Conservation (phyloP, 1,284 basidiomycete genomes). For the Trichosporon ovoides region DNA sequence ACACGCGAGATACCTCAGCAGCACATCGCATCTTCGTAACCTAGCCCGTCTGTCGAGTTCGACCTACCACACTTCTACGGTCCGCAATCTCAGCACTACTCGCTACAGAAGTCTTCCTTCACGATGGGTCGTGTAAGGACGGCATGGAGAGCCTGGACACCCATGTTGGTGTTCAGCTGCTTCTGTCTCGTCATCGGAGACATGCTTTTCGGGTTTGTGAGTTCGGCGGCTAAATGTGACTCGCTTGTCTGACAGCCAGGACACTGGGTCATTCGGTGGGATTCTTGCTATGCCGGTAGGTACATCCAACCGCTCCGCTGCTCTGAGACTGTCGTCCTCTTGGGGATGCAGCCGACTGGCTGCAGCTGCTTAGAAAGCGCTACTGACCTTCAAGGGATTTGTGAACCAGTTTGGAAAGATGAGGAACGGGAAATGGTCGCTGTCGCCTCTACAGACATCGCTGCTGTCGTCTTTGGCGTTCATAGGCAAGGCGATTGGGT, state of each 20-base stretch:
- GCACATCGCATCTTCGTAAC: too few relatives aligned
- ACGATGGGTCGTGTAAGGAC: slow-evolving; percentile 13
- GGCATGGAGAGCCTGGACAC: slow-evolving; percentile 6
- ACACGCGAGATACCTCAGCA: too few relatives aligned
- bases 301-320: background rate
- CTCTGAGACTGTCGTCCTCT: background rate
- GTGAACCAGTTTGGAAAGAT: slow-evolving; percentile 17
- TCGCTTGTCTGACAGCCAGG: background rate
- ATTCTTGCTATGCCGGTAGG: slow-evolving; percentile 10
- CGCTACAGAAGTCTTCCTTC: too few relatives aligned
- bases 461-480: slow-evolving; percentile 12
- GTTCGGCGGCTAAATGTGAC: background rate
- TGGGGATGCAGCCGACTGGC: background rate
- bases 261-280: slow-evolving; percentile 8
- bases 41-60: too few relatives aligned
- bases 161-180: slow-evolving; percentile 10
- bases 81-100: too few relatives aligned
- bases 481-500: slow-evolving; percentile 17
- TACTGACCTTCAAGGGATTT: slow-evolving; percentile 10
- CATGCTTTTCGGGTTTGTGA: slow-evolving; percentile 11
- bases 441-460: slow-evolving; percentile 8
- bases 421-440: slow-evolving; percentile 4
- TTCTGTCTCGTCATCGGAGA: slow-evolving; percentile 11
- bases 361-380: background rate
- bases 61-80: too few relatives aligned